Evolutionary conservation across 2,329 filamentous ascomycete genomes (phyloP), one percentile per base, ranked within the genome.

Genomic region (Fusarium succisae): DNA sequence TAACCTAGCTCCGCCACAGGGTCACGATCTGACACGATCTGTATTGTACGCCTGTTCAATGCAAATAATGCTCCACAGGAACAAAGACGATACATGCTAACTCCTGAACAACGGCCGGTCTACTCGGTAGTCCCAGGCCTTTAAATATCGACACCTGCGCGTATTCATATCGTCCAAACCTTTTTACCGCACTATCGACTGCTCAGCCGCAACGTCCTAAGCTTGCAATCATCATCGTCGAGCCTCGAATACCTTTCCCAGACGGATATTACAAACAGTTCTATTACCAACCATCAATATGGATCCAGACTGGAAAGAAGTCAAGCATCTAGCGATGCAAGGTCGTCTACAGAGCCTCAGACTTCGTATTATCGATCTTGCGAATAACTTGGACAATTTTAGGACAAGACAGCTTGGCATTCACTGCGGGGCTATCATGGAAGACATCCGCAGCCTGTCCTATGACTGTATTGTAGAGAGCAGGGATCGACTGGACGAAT

Each of bases 211-310:
- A 11, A 50, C 14, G 7, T 4, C 10, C 1, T 14, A 26, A 47
- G 3, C 7, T 26, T 24, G 17, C 9, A 12, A 12, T 7, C 6
- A 12, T 26, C 17, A 6, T 22, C 45, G 8, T 9, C 9, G 22
- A 26, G 0, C 32, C 5, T 28, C 8, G 0, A 5, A 6, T 4
- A 1, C 20, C 10, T n/a, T 8, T 28, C n/a, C 1, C 3, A 7
- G 4, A 15, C 24, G 17, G 13, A 7, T 1, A 38, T 5, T 5
- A 7, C 6, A 5, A 13, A 1, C 6, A 38, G 3, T 1, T 17
- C 14, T 39, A 10, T 9, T 28, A 1, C 1, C 4, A 17, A 17
- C 2, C 10, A 17, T n/a, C 10, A 5, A 2, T 5, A 54, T 54
- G 51, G 20, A 38, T 7, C 32, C 37, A 5, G 24, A 39, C 24